These are phyloP conservation scores for Betula pendula DNA, from an alignment of 306 rosid species.

Conservation along the genomic window DNA sequence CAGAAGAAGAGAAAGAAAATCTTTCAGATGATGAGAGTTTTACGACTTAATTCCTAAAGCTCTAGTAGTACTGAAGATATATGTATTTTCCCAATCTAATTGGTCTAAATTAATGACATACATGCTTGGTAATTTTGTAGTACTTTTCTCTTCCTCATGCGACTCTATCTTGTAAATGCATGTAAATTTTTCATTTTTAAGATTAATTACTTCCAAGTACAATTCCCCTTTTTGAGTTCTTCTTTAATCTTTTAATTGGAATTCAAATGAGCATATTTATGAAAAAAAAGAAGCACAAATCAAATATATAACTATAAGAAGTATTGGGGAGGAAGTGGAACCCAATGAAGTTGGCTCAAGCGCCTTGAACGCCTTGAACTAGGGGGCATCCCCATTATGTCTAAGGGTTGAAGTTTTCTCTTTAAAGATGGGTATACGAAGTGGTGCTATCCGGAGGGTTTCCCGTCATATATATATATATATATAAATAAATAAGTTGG, in stretches of 20 bases:
- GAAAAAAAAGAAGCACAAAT: neutral
- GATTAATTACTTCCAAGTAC: slow-evolving; percentile 16
- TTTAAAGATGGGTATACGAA: too few relatives aligned
- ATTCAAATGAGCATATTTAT: neutral
- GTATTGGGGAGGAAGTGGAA: too few relatives aligned
- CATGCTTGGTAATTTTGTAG: slow-evolving; percentile 31
- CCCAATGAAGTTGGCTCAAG: too few relatives aligned
- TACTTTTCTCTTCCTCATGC: slow-evolving; percentile 25
- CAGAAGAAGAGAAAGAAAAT: slow-evolving; percentile 20
- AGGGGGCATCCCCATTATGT: too few relatives aligned
- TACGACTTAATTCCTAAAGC: slow-evolving; percentile 8
- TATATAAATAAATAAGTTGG: too few relatives aligned
- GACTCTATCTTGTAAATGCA: slow-evolving; percentile 49
- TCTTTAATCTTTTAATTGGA: neutral
- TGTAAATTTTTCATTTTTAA: slow-evolving; percentile 24
- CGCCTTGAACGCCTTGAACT: too few relatives aligned
- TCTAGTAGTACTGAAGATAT: slow-evolving; percentile 32
- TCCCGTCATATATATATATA: too few relatives aligned
- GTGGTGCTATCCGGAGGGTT: too few relatives aligned
- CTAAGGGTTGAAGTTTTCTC: too few relatives aligned
- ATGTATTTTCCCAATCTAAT: slow-evolving; percentile 36
- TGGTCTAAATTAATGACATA: slow-evolving; percentile 28
- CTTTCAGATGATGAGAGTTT: slow-evolving; percentile 21
- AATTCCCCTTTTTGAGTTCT: neutral
- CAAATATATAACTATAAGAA: too few relatives aligned